These are phyloP conservation scores for Cryptococcus floricola DNA, from an alignment of 1,284 basidiomycete genomes.

Conservation along the genomic window DNA sequence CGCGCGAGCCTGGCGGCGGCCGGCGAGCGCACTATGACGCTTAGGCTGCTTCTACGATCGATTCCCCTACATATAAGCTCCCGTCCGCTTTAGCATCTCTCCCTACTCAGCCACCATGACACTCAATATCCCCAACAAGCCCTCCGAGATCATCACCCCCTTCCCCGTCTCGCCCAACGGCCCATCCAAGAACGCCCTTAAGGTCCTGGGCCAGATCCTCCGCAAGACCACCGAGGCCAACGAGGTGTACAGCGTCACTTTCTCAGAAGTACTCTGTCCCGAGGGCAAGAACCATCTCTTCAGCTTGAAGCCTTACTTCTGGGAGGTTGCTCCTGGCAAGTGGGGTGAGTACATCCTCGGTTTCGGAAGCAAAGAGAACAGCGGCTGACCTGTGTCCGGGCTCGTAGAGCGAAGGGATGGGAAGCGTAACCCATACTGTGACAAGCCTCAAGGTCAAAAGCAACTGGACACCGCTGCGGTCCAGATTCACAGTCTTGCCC, in stretches of 20 bases:
- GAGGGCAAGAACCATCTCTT: constrained; percentile 32
- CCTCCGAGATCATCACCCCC: constrained; percentile 11
- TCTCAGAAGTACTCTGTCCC: constrained; percentile 17
- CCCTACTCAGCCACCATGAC: background rate
- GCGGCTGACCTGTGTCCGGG: constrained; percentile 1
- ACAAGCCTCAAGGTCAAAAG: constrained; percentile 26
- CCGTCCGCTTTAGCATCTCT: no score
- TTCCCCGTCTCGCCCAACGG: background rate
- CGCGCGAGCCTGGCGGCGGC: no score
- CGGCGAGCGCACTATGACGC: no score
- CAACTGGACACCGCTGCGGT: constrained; percentile 24
- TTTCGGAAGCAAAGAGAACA: background rate
- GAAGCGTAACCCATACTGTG: constrained; percentile 31
- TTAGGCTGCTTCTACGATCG: no score
- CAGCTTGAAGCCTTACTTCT: constrained; percentile 34
- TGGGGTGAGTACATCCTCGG: constrained; percentile 22
- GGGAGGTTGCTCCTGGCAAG: constrained; percentile 20
- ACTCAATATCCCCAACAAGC: constrained; percentile 5
- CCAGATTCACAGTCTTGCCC: constrained; percentile 21
- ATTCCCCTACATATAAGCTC: no score
- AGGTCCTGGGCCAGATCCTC: constrained; percentile 10
- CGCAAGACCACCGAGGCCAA: constrained; percentile 4
- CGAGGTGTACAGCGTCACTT: constrained; percentile 27
- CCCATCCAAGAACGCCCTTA: constrained; percentile 2
- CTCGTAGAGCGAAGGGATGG: constrained; percentile 31